Conservation (phyloP, 2,329 filamentous ascomycete species). For the Lasiodiplodia theobromae region DNA sequence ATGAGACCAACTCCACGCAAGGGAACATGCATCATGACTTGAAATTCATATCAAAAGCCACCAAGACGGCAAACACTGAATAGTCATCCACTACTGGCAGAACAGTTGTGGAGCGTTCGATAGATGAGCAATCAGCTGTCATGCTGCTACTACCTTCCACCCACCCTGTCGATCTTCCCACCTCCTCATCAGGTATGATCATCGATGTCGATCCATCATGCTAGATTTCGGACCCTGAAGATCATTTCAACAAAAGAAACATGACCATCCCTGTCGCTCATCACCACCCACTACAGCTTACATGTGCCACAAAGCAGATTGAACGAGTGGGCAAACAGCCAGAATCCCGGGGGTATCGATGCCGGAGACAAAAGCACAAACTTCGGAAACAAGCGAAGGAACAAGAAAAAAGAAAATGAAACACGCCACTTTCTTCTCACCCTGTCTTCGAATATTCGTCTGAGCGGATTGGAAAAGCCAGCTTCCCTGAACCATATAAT, state of each 20-base stretch:
- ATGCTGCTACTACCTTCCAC: no score
- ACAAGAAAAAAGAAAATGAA: not conserved
- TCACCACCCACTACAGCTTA: not conserved
- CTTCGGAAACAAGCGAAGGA: not conserved
- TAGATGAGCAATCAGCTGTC: no score
- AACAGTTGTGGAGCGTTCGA: no score
- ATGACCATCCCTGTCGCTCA: not conserved
- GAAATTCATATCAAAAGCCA: no score
- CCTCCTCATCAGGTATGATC: no score
- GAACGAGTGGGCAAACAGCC: not conserved
- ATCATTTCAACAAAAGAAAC: not conserved
- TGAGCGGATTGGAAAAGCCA: not conserved
- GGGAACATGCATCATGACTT: no score
- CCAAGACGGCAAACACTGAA: no score
- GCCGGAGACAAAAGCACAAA: not conserved
- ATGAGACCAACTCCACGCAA: no score
- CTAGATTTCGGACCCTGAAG: not conserved
- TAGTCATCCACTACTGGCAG: no score
- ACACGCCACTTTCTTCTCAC: not conserved
- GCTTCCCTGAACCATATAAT: not conserved
- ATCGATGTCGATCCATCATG: no score
- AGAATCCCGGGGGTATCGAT: no score
- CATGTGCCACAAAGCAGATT: not conserved
- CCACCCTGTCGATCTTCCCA: no score
- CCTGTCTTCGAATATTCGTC: not conserved